Evolutionary conservation across 345 rosid genomes (phyloP), one percentile per base, ranked within the genome.

Genomic region (Ceriops tagal): DNA sequence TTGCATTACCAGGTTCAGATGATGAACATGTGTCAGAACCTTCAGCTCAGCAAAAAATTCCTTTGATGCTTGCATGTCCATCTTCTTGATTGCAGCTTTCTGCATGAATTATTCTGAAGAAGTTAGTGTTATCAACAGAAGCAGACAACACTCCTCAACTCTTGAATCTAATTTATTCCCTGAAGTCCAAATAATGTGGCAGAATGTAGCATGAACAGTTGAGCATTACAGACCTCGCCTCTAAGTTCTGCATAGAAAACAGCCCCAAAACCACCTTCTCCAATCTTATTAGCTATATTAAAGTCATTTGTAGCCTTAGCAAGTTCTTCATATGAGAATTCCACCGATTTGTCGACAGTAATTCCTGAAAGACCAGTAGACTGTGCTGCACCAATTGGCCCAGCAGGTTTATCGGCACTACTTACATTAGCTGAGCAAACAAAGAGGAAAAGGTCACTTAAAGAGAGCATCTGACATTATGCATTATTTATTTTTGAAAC

Each of bases 41-140:
- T 90, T 90, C 69, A 95, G 77, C 74, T 92, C 99, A 19, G 97
- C 97, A 27, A 90, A 87, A 80, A 95, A 95, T 81, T 95, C 96
- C 79, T 81, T 89, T 0, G 97, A 81, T 61, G 93, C 96, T 82
- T 90, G 88, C 99, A 95, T 90, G 66, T 95, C 93, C 99, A 95
- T 95, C 84, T 90, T 95, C 86, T 95, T 95, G 79, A 95, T 92
- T 35, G 99, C 98, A 77, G 96, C 96, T 92, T 83, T 90, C 99
- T 95, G 84, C 78, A 79, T 84, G 88, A 43, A 43, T 43, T 43
- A 0, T 43, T 18, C 49, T 2, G 1, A 3, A 43, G 18, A 15
- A 15, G 49, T 43, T 43, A 43, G 49, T 13, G 18, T 43, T 43
- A 43, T 43, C 19, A 43, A 43, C 49, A 43, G 18, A 43, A 43